Evolutionary conservation across 805 yeast species (phyloP).

Genomic region (Wickerhamomyces bovis): DNA sequence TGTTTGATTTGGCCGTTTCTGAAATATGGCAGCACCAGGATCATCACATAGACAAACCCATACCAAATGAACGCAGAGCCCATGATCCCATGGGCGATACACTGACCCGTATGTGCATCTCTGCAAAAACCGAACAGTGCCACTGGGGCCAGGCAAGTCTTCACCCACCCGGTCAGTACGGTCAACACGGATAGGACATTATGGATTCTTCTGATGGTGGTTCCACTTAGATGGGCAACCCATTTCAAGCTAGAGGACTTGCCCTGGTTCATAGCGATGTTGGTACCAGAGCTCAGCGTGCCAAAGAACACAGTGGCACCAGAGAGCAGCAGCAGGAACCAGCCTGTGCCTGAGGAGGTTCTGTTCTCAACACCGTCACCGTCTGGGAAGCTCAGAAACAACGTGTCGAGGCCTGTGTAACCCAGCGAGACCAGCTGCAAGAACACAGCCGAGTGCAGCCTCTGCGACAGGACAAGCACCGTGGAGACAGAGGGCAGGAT

Average conservation of each 20-base stretch:
- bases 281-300: conserved; percentile 47
- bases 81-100: conserved; percentile 96
- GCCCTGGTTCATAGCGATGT: conserved; percentile 23
- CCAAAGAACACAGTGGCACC: conserved; percentile 49
- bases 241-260: conserved; percentile 24
- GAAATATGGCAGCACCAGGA: conserved; percentile 72
- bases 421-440: conserved; percentile 41
- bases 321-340: conserved; percentile 47
- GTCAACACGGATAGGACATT: conserved; percentile 40
- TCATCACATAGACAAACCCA: conserved; percentile 63
- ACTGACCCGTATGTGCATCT: conserved; percentile 81
- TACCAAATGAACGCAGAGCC: conserved; percentile 81
- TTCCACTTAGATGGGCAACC: conserved; percentile 33
- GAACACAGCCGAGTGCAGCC: conserved; percentile 36
- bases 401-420: conserved; percentile 51
- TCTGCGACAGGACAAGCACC: conserved; percentile 48
- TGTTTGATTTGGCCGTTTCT: conserved; percentile 42
- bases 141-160: conserved; percentile 73
- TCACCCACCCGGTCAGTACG: conserved; percentile 67
- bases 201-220: conserved; percentile 31
- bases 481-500: conserved; percentile 53
- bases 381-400: conserved; percentile 59
- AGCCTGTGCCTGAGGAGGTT: conserved; percentile 63
- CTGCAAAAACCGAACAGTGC: conserved; percentile 87
- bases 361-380: conserved; percentile 58